Evolutionary conservation across 2,329 filamentous ascomycete genomes (phyloP).

Genomic region (Zasmidium cellare): DNA sequence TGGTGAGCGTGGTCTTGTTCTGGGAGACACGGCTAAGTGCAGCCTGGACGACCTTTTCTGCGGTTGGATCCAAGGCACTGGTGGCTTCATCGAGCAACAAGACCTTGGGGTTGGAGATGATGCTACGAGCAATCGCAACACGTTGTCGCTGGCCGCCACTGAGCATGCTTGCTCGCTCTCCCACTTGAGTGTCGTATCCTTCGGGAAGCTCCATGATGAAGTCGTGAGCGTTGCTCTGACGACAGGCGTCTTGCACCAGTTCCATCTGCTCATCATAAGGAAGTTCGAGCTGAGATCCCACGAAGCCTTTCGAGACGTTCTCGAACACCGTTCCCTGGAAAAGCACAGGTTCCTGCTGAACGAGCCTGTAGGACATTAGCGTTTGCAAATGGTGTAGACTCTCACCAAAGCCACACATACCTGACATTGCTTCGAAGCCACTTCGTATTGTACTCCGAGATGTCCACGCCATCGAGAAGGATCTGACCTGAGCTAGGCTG

Average conservation of each 20-base stretch:
- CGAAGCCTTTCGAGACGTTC: constrained; percentile 39
- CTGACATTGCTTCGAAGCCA: constrained; percentile 33
- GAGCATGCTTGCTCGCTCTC: constrained; percentile 35
- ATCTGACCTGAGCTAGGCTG: constrained; percentile 30
- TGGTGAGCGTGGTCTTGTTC: constrained; percentile 38
- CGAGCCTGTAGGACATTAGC: constrained; percentile 23
- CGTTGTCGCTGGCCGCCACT: constrained; percentile 38
- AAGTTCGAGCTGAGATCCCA: constrained; percentile 39
- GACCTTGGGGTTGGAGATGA: constrained; percentile 37
- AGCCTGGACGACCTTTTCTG: constrained; percentile 36
- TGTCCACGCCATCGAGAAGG: constrained; percentile 33
- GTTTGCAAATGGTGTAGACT: not conserved
- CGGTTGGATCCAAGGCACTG: constrained; percentile 37
- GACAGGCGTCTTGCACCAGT: constrained; percentile 37
- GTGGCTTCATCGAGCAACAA: constrained; percentile 41
- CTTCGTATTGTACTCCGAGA: constrained; percentile 31
- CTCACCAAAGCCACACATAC: not conserved
- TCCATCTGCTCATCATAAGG: constrained; percentile 30
- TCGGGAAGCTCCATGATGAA: constrained; percentile 39
- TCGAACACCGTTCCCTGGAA: constrained; percentile 38
- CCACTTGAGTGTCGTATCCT: constrained; percentile 36
- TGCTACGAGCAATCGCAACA: constrained; percentile 39
- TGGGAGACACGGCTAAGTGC: constrained; percentile 35
- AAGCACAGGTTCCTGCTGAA: constrained; percentile 39
- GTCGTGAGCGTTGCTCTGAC: constrained; percentile 35